A percentile compares a stretch with the other conserved stretches of the same genome.
Evolutionary conservation across 2,329 filamentous ascomycete genomes (phyloP).

Genomic region (Calonectria leucothoes): DNA sequence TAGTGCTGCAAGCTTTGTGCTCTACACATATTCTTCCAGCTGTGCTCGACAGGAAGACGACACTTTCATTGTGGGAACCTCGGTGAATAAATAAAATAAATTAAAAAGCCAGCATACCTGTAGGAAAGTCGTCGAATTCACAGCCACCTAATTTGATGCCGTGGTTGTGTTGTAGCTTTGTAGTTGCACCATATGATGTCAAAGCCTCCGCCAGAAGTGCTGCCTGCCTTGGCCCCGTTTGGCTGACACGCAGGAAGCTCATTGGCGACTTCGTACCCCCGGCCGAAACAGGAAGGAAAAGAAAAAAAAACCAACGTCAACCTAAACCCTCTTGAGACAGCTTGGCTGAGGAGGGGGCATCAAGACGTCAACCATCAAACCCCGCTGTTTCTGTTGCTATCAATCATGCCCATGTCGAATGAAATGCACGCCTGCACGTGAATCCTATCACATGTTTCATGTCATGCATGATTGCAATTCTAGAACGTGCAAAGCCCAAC

Average conservation of each 20-base stretch:
- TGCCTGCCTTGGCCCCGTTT: neutral
- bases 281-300: neutral
- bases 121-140: neutral
- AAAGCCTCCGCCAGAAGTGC: neutral
- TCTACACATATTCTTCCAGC: no score
- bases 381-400: neutral
- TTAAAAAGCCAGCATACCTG: neutral
- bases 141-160: neutral
- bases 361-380: neutral
- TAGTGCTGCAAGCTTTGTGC: neutral
- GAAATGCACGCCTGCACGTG: neutral
- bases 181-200: constrained; percentile 4
- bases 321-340: neutral
- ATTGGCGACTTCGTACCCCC: neutral
- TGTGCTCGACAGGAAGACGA: neutral
- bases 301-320: neutral
- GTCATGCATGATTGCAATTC: neutral
- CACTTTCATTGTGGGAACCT: no score
- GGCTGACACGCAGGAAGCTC: neutral
- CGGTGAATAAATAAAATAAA: neutral
- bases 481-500: neutral
- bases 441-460: neutral
- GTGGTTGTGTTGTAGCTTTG: constrained; percentile 1
- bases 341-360: neutral
- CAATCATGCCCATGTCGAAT: neutral